Evolutionary conservation across 1,139 yeast genomes (phyloP), one percentile per base, ranked within the genome.

Genomic region (Kodamaea arcana): DNA sequence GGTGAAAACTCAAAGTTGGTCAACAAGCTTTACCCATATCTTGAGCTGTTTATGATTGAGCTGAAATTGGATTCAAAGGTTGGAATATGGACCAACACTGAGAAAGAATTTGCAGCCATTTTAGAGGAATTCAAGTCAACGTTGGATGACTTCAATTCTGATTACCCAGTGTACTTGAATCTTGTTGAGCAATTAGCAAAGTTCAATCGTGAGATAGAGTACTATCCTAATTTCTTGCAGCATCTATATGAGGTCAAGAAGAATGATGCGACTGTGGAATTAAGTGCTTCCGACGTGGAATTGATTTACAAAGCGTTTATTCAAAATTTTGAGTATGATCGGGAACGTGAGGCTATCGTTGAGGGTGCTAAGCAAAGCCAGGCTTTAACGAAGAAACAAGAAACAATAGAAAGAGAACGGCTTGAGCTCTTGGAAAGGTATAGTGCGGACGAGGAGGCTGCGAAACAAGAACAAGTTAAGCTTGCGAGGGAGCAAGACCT

Each of bases 161-260:
- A 41, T 2, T 49, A 47, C 36, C 51, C 53, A 15, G 41, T 44
- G 15, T 39, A 33, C 9, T 37, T 39, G 25, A 32, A 38, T 27
- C 31, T 54, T 7, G 30, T 53, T 20, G 43, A 43, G 2, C 41
- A 46, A 15, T 45, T 56, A 40, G 42, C 37, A 24, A 25, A 28
- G 3, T 51, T 43, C 32, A 57, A 54, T 35, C 10, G 33, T 1
- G 39, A 45, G 24, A 48, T 58, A 34, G 51, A 50, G 15, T 42
- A 47, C 33, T 58, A 52, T 38, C 60, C 61, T 5, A 36, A 44
- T 22, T 52, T 53, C 27, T 44, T 56, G 24, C 49, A 49, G 24
- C 49, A 52, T 16, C 41, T 55, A 33, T 49, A 41, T 34, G 52
- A 45, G 27, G 39, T 45, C 22, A 42, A 44, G 24, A 38, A 36